Percentiles rank a stretch among this genome's conserved stretches.
Conservation (phyloP, 345 rosid genomes). For the Syzygium oleosum region DNA sequence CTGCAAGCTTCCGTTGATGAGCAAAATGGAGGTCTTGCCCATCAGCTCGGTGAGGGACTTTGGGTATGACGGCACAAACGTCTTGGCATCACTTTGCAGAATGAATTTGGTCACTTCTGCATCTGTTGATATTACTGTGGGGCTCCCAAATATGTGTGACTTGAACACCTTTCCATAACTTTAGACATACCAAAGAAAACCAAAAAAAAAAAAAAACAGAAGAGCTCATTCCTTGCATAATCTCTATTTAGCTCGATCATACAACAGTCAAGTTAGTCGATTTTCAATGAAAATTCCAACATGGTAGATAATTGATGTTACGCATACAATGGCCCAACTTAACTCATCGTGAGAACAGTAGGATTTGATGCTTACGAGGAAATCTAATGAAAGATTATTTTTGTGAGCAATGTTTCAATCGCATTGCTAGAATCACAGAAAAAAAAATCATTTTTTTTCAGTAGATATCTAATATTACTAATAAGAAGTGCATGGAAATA, state of each 20-base stretch:
- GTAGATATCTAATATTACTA: background rate
- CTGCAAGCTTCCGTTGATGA: slow-evolving; percentile 77
- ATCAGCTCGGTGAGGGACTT: slow-evolving; percentile 88
- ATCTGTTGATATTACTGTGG: slow-evolving; percentile 84
- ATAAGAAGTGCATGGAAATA: background rate
- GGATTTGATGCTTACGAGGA: background rate
- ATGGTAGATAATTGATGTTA: background rate
- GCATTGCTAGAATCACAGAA: background rate
- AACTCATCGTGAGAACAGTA: background rate
- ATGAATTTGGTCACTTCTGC: slow-evolving; percentile 78
- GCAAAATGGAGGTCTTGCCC: slow-evolving; percentile 90
- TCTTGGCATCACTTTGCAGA: slow-evolving; percentile 73
- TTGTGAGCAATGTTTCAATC: background rate
- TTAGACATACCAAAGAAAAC: background rate
- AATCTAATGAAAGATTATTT: background rate
- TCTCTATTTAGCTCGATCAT: background rate
- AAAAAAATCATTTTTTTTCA: background rate
- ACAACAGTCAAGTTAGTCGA: background rate
- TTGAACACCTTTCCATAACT: slow-evolving; percentile 96
- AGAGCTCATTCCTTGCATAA: background rate
- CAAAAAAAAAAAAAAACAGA: background rate
- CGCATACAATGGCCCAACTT: background rate
- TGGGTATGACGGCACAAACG: slow-evolving; percentile 88
- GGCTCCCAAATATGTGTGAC: slow-evolving; percentile 90
- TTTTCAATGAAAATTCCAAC: background rate